These are phyloP conservation scores for Sicyos edulis DNA, from an alignment of 306 rosid species.

Conservation along the genomic window DNA sequence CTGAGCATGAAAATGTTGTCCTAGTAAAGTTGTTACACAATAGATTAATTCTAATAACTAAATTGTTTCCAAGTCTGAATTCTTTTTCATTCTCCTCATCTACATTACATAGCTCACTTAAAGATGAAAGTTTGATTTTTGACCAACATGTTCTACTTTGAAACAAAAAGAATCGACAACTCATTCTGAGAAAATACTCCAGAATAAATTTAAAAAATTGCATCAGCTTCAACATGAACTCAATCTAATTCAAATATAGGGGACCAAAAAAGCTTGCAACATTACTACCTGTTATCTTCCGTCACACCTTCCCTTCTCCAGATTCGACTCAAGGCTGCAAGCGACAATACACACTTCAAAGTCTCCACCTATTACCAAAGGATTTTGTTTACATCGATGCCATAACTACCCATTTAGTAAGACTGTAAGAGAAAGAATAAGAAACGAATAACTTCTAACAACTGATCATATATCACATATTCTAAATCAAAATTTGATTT, in stretches of 20 bases:
- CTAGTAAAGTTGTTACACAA: neutral
- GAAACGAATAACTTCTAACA: neutral
- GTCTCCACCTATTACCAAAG: constrained; percentile 61
- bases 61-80: neutral
- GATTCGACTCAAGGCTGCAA: constrained; percentile 52
- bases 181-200: neutral
- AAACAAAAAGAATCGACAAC: neutral
- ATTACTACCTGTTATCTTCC: constrained; percentile 72
- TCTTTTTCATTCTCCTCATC: constrained; percentile 3
- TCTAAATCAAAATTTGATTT: constrained; percentile 12
- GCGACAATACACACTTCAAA: constrained; percentile 84
- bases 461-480: neutral
- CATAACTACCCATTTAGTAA: neutral
- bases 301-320: constrained; percentile 75
- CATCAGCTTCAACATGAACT: neutral
- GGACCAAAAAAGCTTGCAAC: neutral
- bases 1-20: neutral
- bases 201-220: no score
- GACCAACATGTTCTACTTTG: neutral
- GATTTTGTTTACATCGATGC: neutral
- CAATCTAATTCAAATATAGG: neutral
- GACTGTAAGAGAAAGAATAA: neutral
- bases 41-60: neutral
- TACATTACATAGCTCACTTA: neutral
- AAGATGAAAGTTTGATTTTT: neutral